phyloP scores from a whole-genome alignment of 352 stramenopile genomes.

The Vaucheria bursata region DNA sequence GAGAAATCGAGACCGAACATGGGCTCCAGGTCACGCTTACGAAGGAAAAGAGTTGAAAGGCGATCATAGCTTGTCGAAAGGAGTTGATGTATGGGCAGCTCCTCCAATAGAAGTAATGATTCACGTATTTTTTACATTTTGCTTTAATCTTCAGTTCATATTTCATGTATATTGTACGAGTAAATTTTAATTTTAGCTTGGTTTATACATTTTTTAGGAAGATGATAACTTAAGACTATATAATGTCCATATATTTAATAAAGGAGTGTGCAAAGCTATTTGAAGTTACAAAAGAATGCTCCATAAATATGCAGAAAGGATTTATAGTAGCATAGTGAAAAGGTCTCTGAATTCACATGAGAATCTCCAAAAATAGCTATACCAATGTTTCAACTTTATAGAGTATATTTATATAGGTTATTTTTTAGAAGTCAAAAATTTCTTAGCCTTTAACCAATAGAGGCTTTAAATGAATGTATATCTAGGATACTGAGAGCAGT shows the following conservation, averaged over 20 bases:
- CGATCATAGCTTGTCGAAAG: conserved; percentile 60
- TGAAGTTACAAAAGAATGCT: not conserved
- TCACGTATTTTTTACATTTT: too few relatives aligned
- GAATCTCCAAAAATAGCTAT: not conserved
- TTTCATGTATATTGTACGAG: conserved; percentile 5
- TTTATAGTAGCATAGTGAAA: not conserved
- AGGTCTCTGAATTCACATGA: not conserved
- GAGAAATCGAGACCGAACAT: conserved; percentile 32
- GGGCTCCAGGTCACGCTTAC: conserved; percentile 68
- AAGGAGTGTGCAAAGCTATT: too few relatives aligned
- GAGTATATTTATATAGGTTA: conserved; percentile 4
- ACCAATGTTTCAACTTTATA: not conserved
- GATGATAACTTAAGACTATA: not conserved
- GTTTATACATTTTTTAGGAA: not conserved
- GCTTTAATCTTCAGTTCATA: too few relatives aligned
- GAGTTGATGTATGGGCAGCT: conserved; percentile 62
- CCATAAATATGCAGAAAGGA: too few relatives aligned
- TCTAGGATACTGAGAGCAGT: conserved; percentile 9
- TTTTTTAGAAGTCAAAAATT: conserved; percentile 17
- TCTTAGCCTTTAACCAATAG: not conserved
- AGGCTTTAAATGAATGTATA: not conserved
- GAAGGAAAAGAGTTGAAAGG: conserved; percentile 68
- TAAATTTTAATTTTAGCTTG: not conserved
- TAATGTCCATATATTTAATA: not conserved
- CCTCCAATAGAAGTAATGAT: conserved; percentile 6